Conservation (phyloP, 2,329 filamentous ascomycete species). For the Aspergillus sp. region DNA sequence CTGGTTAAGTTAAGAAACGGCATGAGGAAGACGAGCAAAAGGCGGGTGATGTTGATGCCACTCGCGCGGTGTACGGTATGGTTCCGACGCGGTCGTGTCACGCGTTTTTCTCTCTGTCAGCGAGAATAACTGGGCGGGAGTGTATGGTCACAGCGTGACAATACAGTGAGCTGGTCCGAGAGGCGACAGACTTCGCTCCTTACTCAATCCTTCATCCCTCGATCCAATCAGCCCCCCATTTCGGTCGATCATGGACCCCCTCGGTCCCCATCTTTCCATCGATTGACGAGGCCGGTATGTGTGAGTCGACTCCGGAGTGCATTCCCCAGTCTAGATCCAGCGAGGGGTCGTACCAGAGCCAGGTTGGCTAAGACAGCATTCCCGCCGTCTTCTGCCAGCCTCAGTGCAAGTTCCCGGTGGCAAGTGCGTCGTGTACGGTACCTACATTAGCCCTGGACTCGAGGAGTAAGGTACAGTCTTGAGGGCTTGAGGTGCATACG, state of each 20-base stretch:
- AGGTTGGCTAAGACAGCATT: constrained; percentile 7
- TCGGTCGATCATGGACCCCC: constrained; percentile 15
- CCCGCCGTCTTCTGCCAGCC: background rate
- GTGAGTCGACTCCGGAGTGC: background rate
- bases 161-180: constrained; percentile 12
- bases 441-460: too few species aligned
- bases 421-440: too few species aligned
- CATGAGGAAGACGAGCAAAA: constrained; percentile 11
- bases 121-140: background rate
- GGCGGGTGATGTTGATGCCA: constrained; percentile 18
- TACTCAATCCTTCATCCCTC: constrained; percentile 12
- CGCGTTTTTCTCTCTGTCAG: constrained; percentile 19
- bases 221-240: constrained; percentile 11
- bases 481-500: too few species aligned
- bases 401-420: too few species aligned
- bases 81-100: constrained; percentile 25
- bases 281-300: constrained; percentile 8
- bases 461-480: too few species aligned
- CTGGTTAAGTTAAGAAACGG: constrained; percentile 15
- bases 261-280: background rate
- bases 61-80: constrained; percentile 23
- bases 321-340: background rate
- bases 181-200: constrained; percentile 9
- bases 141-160: constrained; percentile 18
- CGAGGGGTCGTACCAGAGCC: background rate